phyloP scores from a whole-genome alignment of 139 green algal species.

The Nannochloris sp. region DNA sequence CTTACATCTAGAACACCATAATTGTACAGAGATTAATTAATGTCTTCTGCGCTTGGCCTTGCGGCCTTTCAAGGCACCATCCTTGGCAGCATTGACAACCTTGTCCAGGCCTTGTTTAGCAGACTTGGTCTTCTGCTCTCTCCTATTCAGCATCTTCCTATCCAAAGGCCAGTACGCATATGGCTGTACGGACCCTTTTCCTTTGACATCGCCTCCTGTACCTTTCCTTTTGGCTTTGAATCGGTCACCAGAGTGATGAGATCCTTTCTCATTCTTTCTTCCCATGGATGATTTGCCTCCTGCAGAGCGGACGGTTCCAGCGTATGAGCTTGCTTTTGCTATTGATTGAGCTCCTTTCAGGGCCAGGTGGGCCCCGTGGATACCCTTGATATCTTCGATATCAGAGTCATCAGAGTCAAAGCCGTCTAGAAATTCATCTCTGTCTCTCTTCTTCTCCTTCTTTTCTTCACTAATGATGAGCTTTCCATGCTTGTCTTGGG shows the following conservation, averaged over 20 bases:
- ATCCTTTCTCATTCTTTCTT: constrained; percentile 7
- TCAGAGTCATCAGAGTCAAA: constrained; percentile 54
- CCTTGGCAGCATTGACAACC: constrained; percentile 42
- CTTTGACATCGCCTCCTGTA: constrained; percentile 65
- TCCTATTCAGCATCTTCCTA: constrained; percentile 86
- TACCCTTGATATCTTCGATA: constrained; percentile 53
- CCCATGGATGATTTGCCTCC: constrained; percentile 9
- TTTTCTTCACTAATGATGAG: constrained; percentile 64
- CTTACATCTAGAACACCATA: neutral
- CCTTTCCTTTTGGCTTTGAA: constrained; percentile 51
- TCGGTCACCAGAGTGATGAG: constrained; percentile 48
- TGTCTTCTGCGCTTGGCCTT: constrained; percentile 41
- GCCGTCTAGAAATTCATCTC: neutral
- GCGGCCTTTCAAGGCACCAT: constrained; percentile 37
- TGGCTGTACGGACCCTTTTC: constrained; percentile 71
- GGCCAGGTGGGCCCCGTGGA: constrained; percentile 28
- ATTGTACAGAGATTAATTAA: neutral
- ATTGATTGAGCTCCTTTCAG: constrained; percentile 43
- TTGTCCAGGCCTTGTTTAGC: constrained; percentile 38
- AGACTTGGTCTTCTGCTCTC: constrained; percentile 51
- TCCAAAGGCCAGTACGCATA: constrained; percentile 98
- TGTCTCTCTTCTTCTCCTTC: constrained; percentile 29
- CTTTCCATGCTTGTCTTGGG: constrained; percentile 29
- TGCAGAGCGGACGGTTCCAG: constrained; percentile 9
- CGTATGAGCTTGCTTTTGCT: constrained; percentile 26